Base-by-base conservation (phyloP, 257 asterid species). In the Primulina tabacum region DNA sequence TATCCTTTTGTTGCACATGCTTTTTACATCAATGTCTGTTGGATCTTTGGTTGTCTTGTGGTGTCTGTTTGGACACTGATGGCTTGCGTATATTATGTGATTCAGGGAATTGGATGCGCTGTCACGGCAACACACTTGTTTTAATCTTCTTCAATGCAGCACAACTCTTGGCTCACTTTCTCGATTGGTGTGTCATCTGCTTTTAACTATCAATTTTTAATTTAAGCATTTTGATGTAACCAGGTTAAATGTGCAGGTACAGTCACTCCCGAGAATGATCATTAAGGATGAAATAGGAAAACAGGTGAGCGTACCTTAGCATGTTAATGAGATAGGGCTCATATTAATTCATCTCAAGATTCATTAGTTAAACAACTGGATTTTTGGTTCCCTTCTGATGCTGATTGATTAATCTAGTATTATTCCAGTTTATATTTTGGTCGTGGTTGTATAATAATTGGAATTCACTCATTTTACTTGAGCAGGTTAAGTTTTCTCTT, bases 251-350 rank as follows among this genome's bases (percentile, higher is more conserved):
- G 16, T 83, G 75, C 95, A 93, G 99, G 96, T 93, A 65, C 97
- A 93, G 73, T 93, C 99, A 10, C 99, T 90, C 76, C 99, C 97
- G 37, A 90, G 99, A 84, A 93, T 93, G 97, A 90, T 90, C 71
- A 90, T 89, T 58, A 89, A 77, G 81, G 97, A 93, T 75, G 97
- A 89, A 75, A 89, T 93, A 38, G 99, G 99, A 68, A 83, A 89
- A 84, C 96, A 90, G 94, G 98, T 86, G 55, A 81, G 67, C 67
- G 26, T 67, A 64, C 60, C 74, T 62, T 66, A 28, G 62, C 71
- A 34, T 77, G 67, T 64, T 69, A 43, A 34, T 55, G 68, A 21
- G 61, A 72, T 67, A 20, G 33, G 58, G 60, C 59, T 70, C 64
- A 30, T 21, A 17, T 43, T 4, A 43, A 43, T 67, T 69, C 30